Evolutionary conservation across 177 flowering plant species (phyloP).

Genomic region (Vitis hybrid): DNA sequence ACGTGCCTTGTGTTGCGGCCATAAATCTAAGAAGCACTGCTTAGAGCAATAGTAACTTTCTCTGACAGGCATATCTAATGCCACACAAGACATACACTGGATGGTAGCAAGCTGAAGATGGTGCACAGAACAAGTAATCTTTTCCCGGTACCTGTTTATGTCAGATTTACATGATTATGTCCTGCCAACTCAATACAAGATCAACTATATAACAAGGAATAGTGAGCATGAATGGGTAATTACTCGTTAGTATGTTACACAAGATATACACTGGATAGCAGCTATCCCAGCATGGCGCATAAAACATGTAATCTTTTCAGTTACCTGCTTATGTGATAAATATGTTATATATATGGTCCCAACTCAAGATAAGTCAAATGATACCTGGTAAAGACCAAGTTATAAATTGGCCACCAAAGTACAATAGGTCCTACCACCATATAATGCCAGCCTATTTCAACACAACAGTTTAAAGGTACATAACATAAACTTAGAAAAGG

Average conservation of each 20-base stretch:
- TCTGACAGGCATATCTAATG: conserved; percentile 14
- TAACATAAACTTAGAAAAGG: too few species aligned
- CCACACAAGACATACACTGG: conserved; percentile 32
- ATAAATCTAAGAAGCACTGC: conserved; percentile 32
- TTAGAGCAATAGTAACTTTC: conserved; percentile 33
- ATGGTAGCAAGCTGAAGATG: conserved; percentile 22
- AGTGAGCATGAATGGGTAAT: too few species aligned
- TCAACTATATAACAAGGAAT: too few species aligned
- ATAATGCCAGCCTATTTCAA: neutral
- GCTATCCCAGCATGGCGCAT: too few species aligned
- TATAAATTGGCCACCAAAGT: neutral
- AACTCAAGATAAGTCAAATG: neutral
- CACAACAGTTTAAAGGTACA: neutral
- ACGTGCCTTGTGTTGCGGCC: conserved; percentile 19
- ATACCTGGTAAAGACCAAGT: neutral
- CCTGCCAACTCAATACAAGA: too few species aligned
- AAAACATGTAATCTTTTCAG: too few species aligned
- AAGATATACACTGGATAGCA: too few species aligned
- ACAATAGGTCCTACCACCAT: neutral
- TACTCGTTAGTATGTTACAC: too few species aligned
- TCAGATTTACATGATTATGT: neutral
- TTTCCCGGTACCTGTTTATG: conserved; percentile 24
- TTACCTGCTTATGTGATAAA: too few species aligned
- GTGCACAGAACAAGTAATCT: conserved; percentile 27
- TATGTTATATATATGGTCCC: too few species aligned